phyloP scores from a whole-genome alignment of 306 rosid species.

The Leucaena leucocephala region DNA sequence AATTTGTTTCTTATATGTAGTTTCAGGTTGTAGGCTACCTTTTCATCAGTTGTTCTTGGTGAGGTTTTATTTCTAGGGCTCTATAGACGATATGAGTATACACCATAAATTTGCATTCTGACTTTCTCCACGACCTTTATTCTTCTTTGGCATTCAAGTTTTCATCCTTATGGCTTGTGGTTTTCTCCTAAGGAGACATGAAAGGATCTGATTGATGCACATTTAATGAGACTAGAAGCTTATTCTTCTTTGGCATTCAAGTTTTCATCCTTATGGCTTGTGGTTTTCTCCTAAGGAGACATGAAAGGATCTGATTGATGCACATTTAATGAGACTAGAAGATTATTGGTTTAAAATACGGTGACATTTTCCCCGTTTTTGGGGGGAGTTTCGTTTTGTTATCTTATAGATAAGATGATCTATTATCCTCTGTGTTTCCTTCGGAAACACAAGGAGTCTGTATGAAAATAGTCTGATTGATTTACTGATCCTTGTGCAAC shows the following conservation, averaged over 20 bases:
- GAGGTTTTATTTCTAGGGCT: neutral
- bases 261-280: neutral
- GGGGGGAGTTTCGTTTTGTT: too few species aligned
- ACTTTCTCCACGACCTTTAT: neutral
- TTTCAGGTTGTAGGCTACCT: neutral
- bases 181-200: neutral
- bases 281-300: neutral
- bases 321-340: neutral
- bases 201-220: neutral
- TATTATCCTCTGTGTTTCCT: neutral
- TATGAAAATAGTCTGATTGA: constrained; percentile 12
- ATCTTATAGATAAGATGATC: neutral
- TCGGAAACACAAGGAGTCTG: neutral
- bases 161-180: neutral
- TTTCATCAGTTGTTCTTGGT: neutral
- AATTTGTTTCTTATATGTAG: neutral
- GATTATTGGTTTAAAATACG: neutral
- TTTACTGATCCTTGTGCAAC: neutral
- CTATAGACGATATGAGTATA: neutral
- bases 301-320: neutral
- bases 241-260: neutral
- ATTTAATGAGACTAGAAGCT: neutral
- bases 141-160: neutral
- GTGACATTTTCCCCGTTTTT: neutral
- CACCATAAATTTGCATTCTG: neutral